Evolutionary conservation across 306 rosid species (phyloP), one percentile per base, ranked within the genome.

Genomic region (Styphnolobium japonicum): DNA sequence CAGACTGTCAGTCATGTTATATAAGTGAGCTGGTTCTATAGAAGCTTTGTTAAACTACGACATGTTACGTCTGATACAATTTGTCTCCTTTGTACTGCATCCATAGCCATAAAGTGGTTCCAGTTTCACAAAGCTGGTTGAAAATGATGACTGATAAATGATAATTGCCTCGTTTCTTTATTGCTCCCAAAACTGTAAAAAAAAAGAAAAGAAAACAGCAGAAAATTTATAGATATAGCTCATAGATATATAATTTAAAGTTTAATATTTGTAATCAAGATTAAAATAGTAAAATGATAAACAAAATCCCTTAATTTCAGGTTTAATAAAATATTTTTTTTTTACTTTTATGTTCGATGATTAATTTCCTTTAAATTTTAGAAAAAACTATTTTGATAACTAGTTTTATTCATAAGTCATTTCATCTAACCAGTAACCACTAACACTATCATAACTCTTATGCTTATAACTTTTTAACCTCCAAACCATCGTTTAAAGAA

Each of bases 1-100:
- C 83, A 67, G 48, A 33, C 77, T 77, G 29, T 87, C 83, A 67
- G 48, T 40, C 77, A 69, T 27, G 66, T 84, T 71, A 78, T 39
- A 23, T 39, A 15, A 73, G 52, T 71, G 71, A 65, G 73, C 79
- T 80, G 76, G 67, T 80, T 33, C 52, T 12, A 76, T 63, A 53
- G 64, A 76, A 75, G 31, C 55, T 56, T 31, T 80, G 78, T 43
- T 23, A 45, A 60, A 39, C 31, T 61, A 48, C 49, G 61, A 34
- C 74, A 63, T 76, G 67, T 53, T 80, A 62, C 60, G 40, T 71
- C 86, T 46, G 51, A 69, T 57, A 48, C 19, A 71, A 23, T 73
- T 78, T 68, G 58, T 79, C 79, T 61, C 65, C 39, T 58, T 23
- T 68, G 33, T 40, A 16, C 46, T 45, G 56, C 75, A 21, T 64